Evolutionary conservation across 345 rosid genomes (phyloP).

Genomic region (Melaleuca quinquenervia): DNA sequence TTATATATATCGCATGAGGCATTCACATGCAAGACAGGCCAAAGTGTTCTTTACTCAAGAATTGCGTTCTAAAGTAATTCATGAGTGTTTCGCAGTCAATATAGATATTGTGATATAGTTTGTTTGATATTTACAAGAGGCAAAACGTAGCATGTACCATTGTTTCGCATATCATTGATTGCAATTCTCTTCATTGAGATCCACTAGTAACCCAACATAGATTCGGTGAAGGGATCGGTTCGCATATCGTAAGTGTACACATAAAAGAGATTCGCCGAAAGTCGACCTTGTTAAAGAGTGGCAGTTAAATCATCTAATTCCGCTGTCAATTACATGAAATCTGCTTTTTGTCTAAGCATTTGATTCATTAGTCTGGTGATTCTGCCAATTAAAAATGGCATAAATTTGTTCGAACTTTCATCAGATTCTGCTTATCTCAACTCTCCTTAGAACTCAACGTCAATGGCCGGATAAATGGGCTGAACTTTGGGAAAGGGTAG

Average conservation of each 20-base stretch:
- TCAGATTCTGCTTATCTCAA: neutral
- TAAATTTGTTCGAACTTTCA: neutral
- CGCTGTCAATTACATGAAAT: neutral
- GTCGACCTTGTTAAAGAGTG: neutral
- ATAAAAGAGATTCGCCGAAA: neutral
- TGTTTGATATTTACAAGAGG: neutral
- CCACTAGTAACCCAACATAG: neutral
- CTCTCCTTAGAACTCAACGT: neutral
- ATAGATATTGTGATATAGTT: neutral
- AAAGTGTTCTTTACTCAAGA: neutral
- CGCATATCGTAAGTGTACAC: constrained; percentile 8
- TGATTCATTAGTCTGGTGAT: neutral
- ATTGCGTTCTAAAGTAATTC: neutral
- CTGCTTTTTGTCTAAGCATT: neutral
- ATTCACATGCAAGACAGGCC: neutral
- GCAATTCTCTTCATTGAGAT: neutral
- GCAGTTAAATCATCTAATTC: neutral
- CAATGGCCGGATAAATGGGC: neutral
- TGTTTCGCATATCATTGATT: neutral
- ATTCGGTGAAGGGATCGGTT: neutral
- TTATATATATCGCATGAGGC: neutral
- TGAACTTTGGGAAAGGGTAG: neutral
- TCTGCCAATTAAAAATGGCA: neutral
- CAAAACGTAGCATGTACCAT: neutral
- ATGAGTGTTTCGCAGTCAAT: neutral